These are phyloP conservation scores for Umbilicus rupestris DNA, from an alignment of 164 flowering plant species.

Conservation along the genomic window DNA sequence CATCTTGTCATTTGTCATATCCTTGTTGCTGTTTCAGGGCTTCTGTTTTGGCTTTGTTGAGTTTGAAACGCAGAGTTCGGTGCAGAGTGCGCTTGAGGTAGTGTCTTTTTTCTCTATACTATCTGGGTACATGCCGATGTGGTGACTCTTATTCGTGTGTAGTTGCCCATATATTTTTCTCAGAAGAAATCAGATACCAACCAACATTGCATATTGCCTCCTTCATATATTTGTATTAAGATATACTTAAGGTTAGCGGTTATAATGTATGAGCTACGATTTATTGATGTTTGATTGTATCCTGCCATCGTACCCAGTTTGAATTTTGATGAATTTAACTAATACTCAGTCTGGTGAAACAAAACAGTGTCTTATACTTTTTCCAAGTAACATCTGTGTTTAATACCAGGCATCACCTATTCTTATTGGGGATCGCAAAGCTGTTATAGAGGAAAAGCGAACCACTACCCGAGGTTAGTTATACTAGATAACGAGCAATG, in stretches of 20 bases:
- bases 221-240: not conserved
- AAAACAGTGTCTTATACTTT: not conserved
- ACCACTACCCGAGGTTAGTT: constrained; percentile 50
- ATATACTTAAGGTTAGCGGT: too few species aligned
- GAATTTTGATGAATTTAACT: not conserved
- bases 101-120: not conserved
- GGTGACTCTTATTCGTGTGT: not conserved
- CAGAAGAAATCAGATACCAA: not conserved
- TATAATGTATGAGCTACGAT: not conserved
- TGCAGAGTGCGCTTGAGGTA: constrained; percentile 80
- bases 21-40: constrained; percentile 46
- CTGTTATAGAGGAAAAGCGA: constrained; percentile 58
- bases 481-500: not conserved
- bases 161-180: not conserved
- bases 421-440: constrained; percentile 42
- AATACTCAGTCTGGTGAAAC: too few species aligned
- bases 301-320: not conserved
- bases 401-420: constrained; percentile 43
- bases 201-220: not conserved
- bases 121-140: not conserved
- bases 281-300: not conserved
- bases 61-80: constrained; percentile 50
- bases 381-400: not conserved
- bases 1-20: not conserved
- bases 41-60: constrained; percentile 94